Evolutionary conservation across 2,329 filamentous ascomycete species (phyloP), one percentile per base, ranked within the genome.

Genomic region (Fusarium globosum): DNA sequence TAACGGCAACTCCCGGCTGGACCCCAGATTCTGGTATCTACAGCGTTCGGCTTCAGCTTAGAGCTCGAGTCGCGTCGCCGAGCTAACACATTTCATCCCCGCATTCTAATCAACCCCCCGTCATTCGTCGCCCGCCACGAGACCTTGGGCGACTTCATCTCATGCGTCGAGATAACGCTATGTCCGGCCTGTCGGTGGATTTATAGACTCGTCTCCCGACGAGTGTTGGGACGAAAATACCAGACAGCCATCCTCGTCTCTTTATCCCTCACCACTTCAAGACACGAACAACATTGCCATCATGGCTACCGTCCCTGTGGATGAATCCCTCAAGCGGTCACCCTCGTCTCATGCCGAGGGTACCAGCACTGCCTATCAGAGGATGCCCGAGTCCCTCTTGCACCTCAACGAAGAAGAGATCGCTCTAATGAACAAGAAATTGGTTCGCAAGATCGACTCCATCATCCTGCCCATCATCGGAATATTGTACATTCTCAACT

Each of bases 401-500:
- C 49, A 60, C 41, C 56, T 65, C 20, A 58, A 20, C 23, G 43
- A 65, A 7, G 43, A 49, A 13, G 70, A 74, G 15, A 33, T 65
- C 33, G 52, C 45, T 7, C n/a, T 41, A 9, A 48, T 72, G 21
- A 62, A 64, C 18, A 68, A 70, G 35, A 62, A 61, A 41, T 51
- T 73, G 0, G 70, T 70, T 12, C 45, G 69, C 18, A 82, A 82
- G 70, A 80, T 81, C 42, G 81, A 82, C 52, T 51, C 76, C 14
- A 67, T 79, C 23, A 77, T 82, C 48, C 39, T 75, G 21, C 76
- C 77, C 8, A 70, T 77, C 16, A 68, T 82, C 36, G 76, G 77
- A 6, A 80, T 83, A 35, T 51, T 84, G 23, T 84, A 84, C 69
- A 83, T 84, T n/a, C 67, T 84, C 36, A 84, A 84, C 69, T 84